A percentile compares a stretch with the other conserved stretches of the same genome.
Evolutionary conservation across 768 basidiomycete genomes (phyloP).

Genomic region (Phaeotremella skinneri): DNA sequence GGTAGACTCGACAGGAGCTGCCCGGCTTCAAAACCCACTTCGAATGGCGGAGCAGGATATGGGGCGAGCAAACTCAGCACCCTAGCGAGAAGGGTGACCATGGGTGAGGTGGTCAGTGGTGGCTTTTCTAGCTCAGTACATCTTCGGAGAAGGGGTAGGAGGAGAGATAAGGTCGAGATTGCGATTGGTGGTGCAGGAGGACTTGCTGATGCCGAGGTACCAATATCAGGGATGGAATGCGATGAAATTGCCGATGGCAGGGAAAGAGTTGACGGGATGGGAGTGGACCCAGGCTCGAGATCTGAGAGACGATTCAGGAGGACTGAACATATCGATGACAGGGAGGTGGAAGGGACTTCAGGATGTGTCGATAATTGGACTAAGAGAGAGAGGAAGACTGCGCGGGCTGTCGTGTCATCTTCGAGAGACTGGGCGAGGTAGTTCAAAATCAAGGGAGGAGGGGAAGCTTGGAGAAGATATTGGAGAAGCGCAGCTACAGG

Average conservation of each 20-base stretch:
- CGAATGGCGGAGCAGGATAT: conserved; percentile 40
- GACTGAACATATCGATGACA: conserved; percentile 17
- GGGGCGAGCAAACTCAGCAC: conserved; percentile 23
- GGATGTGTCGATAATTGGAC: not conserved
- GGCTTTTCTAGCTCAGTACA: conserved; percentile 16
- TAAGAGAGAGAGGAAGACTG: conserved; percentile 12
- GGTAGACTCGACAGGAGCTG: conserved; percentile 26
- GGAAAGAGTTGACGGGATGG: conserved; percentile 20
- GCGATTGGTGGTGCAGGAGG: conserved; percentile 1
- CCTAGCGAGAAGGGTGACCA: conserved; percentile 18
- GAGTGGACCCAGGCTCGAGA: conserved; percentile 3
- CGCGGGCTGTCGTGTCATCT: conserved; percentile 11
- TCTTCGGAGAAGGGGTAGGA: conserved; percentile 30
- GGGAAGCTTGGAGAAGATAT: conserved; percentile 8
- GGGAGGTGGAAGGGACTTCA: not conserved
- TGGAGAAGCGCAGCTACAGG: conserved; percentile 21
- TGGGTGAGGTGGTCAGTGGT: conserved; percentile 8
- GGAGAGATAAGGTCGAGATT: conserved; percentile 18
- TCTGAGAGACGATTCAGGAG: conserved; percentile 17
- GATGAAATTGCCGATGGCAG: not conserved
- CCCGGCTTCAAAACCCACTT: conserved; percentile 40
- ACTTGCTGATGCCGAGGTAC: conserved; percentile 30
- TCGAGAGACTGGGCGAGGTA: conserved; percentile 27
- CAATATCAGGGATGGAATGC: conserved; percentile 23
- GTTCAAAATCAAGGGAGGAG: conserved; percentile 25